Base-by-base conservation (phyloP, 106 monocot genomes). In the Dioscorea dumetorum region DNA sequence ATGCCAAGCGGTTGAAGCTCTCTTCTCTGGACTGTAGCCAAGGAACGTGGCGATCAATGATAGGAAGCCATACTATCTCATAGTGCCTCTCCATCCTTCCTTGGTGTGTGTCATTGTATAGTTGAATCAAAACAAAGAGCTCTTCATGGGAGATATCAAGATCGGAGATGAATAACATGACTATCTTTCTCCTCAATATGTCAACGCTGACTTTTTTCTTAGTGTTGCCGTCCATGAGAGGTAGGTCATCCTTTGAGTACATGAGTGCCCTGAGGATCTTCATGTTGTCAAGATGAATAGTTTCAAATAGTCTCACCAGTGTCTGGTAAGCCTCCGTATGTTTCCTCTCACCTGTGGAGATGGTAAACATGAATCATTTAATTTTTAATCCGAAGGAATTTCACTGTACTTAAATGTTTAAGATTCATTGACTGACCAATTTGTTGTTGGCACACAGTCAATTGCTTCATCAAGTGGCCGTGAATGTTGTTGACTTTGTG, bases 61-160 rank as follows among this genome's bases (percentile, higher is more conserved):
- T 35, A 0, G 93, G 88, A 17, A 93, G 54, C 93, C 93, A 93
- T 13, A 93, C 83, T 15, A 93, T 62, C 76, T 93, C 93, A 56
- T 81, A 93, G 35, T 75, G 76, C 69, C 93, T 57, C 66, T 86
- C 93, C 2, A 81, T 12, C 72, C 74, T 78, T 33, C 85, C 88
- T 20, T 80, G 79, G 69, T 81, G 80, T 4, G 72, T 81, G 32
- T 88, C 93, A 53, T 67, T 86, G 65, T 83, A 93, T 50, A 88
- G 72, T 62, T 93, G 93, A 17, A 79, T 48, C 6, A 93, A 86
- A 23, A 93, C 60, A 34, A 88, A 79, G 64, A 93, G 81, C 79
- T 93, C 93, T 69, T 93, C 93, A 2, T 56, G 64, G 66, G 70
- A 67, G 50, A 93, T 68, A 54, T 83, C 85, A 5, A 93, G 77